These are phyloP conservation scores for Blumeria hordei DNA, from an alignment of 2,329 filamentous ascomycete genomes.

Conservation along the genomic window DNA sequence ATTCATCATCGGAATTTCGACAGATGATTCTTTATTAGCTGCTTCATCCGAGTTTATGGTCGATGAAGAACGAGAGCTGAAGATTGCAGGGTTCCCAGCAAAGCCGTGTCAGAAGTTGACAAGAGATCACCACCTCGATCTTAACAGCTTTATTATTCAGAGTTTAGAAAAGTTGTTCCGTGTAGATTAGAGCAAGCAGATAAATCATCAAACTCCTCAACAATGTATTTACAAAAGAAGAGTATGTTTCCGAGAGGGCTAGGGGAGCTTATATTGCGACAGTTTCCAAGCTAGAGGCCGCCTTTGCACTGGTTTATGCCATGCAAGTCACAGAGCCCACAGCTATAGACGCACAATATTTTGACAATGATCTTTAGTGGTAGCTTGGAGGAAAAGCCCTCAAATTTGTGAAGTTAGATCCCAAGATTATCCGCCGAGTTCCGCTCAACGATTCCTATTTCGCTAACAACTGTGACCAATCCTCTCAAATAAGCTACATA, in stretches of 20 bases:
- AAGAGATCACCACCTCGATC: not conserved
- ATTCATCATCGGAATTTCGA: not conserved
- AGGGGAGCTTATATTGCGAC: slow-evolving; percentile 1
- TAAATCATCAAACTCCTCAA: slow-evolving; percentile 1
- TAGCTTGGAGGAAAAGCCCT: not conserved
- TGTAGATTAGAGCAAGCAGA: not conserved
- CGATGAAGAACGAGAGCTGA: not conserved
- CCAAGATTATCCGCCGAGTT: not conserved
- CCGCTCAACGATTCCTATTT: not conserved
- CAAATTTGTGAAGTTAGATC: not conserved
- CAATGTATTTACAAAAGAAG: not conserved
- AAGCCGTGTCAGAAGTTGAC: not conserved
- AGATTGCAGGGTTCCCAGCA: not conserved
- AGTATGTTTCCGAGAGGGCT: slow-evolving; percentile 1
- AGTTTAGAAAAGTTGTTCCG: not conserved
- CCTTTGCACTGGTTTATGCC: slow-evolving; percentile 3
- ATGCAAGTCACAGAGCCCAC: not conserved
- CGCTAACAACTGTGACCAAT: not conserved
- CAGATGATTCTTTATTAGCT: not conserved
- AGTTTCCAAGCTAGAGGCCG: slow-evolving; percentile 1
- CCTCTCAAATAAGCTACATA: slow-evolving; percentile 1
- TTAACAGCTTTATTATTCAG: not conserved
- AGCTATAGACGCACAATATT: not conserved
- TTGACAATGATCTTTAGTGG: not conserved
- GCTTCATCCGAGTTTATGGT: not conserved